phyloP scores from a whole-genome alignment of 805 yeast species.

The Ogataea polymorpha region DNA sequence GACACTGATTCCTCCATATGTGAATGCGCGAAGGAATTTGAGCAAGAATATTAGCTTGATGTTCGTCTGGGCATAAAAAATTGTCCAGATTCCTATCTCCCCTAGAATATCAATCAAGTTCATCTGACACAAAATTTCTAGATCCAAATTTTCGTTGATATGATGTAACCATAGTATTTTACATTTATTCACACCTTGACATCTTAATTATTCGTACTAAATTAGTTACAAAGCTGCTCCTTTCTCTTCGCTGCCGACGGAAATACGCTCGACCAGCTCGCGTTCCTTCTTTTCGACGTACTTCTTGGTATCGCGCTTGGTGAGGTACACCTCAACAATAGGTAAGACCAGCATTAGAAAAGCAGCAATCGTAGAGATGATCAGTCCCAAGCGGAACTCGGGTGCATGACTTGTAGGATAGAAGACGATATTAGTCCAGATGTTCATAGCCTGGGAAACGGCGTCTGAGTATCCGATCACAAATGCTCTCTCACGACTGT shows the following conservation, averaged over 20 bases:
- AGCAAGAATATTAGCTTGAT: slow-evolving; percentile 33
- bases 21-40: slow-evolving; percentile 36
- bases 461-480: slow-evolving; percentile 43
- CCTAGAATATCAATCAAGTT: slow-evolving; percentile 9
- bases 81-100: slow-evolving; percentile 37
- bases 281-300: slow-evolving; percentile 16
- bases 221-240: not conserved
- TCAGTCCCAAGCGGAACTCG: slow-evolving; percentile 38
- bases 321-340: slow-evolving; percentile 26
- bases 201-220: not conserved
- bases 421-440: slow-evolving; percentile 44
- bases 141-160: too few relatives aligned
- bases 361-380: slow-evolving; percentile 35
- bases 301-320: slow-evolving; percentile 26
- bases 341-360: slow-evolving; percentile 37
- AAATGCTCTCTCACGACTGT: slow-evolving; percentile 60
- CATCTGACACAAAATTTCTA: not conserved
- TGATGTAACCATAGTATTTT: too few relatives aligned
- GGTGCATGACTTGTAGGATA: slow-evolving; percentile 42
- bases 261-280: slow-evolving; percentile 1
- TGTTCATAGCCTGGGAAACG: slow-evolving; percentile 42
- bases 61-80: slow-evolving; percentile 31
- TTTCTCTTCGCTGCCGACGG: not conserved
- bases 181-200: too few relatives aligned
- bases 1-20: slow-evolving; percentile 39